Percentiles rank a stretch among this genome's conserved stretches.
These are phyloP conservation scores for Brachypodium distachyon DNA, from an alignment of 202 grass and related monocot genomes.

Conservation along the genomic window DNA sequence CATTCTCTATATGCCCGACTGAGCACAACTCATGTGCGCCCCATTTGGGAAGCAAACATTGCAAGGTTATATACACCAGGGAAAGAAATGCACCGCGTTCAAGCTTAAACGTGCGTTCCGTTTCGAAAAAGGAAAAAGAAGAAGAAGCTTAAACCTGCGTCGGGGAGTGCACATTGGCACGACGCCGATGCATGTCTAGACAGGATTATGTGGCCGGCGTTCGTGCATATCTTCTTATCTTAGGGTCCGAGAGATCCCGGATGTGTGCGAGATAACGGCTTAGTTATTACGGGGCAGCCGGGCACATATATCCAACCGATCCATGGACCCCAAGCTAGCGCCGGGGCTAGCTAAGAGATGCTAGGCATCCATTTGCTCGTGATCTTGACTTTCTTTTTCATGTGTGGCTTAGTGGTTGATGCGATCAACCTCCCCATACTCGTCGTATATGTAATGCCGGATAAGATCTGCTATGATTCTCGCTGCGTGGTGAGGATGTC, in stretches of 20 bases:
- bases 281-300: conserved; percentile 7
- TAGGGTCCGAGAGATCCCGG: background rate
- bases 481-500: background rate
- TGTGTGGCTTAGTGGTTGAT: conserved; percentile 2
- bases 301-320: conserved; percentile 16
- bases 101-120: too few relatives aligned
- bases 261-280: background rate
- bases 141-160: too few relatives aligned
- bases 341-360: background rate
- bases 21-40: background rate
- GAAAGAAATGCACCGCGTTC: background rate
- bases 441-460: background rate
- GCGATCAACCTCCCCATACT: conserved; percentile 18
- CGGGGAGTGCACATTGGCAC: conserved; percentile 1
- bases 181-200: background rate
- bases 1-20: background rate
- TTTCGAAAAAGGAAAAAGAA: too few relatives aligned
- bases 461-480: conserved; percentile 32
- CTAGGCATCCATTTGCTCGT: background rate
- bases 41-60: background rate
- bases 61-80: background rate
- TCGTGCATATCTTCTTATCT: conserved; percentile 20
- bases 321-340: background rate
- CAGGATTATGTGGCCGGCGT: background rate
- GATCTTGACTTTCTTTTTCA: background rate